phyloP scores from a whole-genome alignment of 108 stramenopile species.

The Bacterosira constricta region DNA sequence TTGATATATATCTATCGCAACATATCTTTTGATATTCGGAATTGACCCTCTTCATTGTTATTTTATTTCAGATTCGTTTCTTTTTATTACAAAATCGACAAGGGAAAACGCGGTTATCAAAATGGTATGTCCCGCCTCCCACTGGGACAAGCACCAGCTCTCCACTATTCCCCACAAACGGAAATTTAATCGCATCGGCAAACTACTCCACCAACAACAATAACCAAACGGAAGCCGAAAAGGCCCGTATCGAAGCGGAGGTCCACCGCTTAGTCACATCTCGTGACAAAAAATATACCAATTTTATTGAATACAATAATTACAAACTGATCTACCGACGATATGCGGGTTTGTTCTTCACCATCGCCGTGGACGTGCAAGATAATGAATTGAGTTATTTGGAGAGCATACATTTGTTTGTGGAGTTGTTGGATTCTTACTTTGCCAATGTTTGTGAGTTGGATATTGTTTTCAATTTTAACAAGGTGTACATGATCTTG shows the following conservation, averaged over 20 bases:
- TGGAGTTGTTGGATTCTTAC: conserved; percentile 98
- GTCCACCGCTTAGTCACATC: conserved; percentile 95
- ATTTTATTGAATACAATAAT: conserved; percentile 98
- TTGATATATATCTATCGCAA: too few species aligned
- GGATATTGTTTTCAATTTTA: conserved; percentile 99
- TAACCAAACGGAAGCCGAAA: conserved; percentile 86
- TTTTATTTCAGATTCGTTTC: conserved; percentile 92
- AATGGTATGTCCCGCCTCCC: conserved; percentile 93
- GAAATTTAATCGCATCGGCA: conserved; percentile 18
- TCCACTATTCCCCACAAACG: conserved; percentile 27
- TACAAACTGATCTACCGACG: conserved; percentile 99
- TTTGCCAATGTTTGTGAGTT: conserved; percentile 99
- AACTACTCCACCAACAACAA: conserved; percentile 34
- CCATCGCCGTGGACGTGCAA: conserved; percentile 96
- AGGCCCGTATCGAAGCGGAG: conserved; percentile 95
- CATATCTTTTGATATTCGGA: too few species aligned
- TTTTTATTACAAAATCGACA: conserved; percentile 98
- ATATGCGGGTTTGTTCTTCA: conserved; percentile 99
- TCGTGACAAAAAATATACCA: conserved; percentile 98
- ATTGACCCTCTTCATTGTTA: too few species aligned
- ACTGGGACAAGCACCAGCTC: conserved; percentile 37
- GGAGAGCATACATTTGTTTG: conserved; percentile 99
- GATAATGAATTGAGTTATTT: conserved; percentile 98
- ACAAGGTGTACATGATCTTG: conserved; percentile 96
- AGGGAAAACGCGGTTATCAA: conserved; percentile 99